These are phyloP conservation scores for Coix lacrymajobi DNA, from an alignment of 176 grass and related monocot genomes.

Conservation along the genomic window DNA sequence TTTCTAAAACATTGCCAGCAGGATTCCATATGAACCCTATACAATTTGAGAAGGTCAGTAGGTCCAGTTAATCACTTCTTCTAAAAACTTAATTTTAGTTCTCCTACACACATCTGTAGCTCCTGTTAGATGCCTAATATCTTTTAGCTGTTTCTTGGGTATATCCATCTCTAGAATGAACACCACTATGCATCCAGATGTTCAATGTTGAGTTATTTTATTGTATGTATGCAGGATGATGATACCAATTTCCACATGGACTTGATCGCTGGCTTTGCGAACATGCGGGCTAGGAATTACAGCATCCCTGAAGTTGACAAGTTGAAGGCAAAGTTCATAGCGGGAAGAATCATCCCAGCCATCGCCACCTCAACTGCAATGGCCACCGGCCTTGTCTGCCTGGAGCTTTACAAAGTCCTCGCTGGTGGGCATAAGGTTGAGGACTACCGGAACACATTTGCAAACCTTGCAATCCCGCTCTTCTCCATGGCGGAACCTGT, in stretches of 20 bases:
- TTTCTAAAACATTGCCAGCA: slow-evolving; percentile 49
- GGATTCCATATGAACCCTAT: slow-evolving; percentile 87
- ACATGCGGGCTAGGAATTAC: slow-evolving; percentile 93
- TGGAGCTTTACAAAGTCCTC: slow-evolving; percentile 84
- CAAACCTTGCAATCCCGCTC: slow-evolving; percentile 78
- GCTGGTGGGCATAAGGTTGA: slow-evolving; percentile 63
- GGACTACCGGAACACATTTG: slow-evolving; percentile 87
- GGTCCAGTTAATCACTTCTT: neutral
- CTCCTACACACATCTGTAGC: neutral
- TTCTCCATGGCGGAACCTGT: slow-evolving; percentile 90
- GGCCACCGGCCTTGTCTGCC: slow-evolving; percentile 82
- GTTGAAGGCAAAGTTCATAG: slow-evolving; percentile 95
- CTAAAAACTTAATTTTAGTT: neutral
- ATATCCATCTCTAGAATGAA: neutral
- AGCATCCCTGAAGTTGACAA: slow-evolving; percentile 87
- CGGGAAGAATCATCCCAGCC: slow-evolving; percentile 85
- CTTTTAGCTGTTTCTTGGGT: neutral
- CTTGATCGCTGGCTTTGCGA: slow-evolving; percentile 82
- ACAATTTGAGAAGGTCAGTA: slow-evolving; percentile 91
- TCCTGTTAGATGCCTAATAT: neutral
- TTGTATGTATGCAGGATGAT: slow-evolving; percentile 62
- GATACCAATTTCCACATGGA: slow-evolving; percentile 97
- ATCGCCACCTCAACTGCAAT: slow-evolving; percentile 86
- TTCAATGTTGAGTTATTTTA: neutral
- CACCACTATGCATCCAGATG: neutral